Evolutionary conservation across 306 rosid genomes (phyloP), one percentile per base, ranked within the genome.

Genomic region (Rosa persica): DNA sequence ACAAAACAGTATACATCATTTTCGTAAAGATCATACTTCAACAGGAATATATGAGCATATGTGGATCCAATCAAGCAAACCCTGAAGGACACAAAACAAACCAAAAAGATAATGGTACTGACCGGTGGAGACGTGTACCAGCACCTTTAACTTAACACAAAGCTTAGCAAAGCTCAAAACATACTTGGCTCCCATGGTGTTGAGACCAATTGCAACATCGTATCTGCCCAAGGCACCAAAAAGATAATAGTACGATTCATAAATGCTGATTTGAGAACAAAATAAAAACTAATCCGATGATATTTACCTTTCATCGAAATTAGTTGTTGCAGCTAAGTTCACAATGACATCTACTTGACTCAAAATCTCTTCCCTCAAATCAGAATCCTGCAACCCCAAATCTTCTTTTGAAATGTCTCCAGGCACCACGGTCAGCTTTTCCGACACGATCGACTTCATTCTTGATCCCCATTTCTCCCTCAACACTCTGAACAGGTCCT

Each of bases 61-160:
- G 30, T 10, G 62, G 27, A 23, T 57, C 64, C 65, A 22, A 23
- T 23, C 3, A 58, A 58, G 16, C 16, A 9, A 23, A 20, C 10
- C 23, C 6, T 58, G 16, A 25, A 12, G 36, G 2, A 10, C 44
- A 66, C 9, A 6, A 6, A 6, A 39, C 11, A 9, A 22, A 3
- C 42, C 4, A 62, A 15, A 34, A 42, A 66, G 23, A 16, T 38
- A 36, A 38, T 39, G 42, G 19, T 46, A 58, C 85, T 39, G 23
- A 90, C 98, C 98, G 48, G 98, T 93, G 70, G 98, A 93, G 27
- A 91, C 86, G 72, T 94, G 97, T 68, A 92, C 67, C 15, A 94
- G 78, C 43, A 90, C 84, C 91, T 86, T 70, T 15, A 92, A 69
- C 48, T 76, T 87, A 5, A 46, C 43, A 27, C 96, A 92, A 13